Conservation (phyloP, 805 yeast genomes). For the Candida rishiriensis region DNA sequence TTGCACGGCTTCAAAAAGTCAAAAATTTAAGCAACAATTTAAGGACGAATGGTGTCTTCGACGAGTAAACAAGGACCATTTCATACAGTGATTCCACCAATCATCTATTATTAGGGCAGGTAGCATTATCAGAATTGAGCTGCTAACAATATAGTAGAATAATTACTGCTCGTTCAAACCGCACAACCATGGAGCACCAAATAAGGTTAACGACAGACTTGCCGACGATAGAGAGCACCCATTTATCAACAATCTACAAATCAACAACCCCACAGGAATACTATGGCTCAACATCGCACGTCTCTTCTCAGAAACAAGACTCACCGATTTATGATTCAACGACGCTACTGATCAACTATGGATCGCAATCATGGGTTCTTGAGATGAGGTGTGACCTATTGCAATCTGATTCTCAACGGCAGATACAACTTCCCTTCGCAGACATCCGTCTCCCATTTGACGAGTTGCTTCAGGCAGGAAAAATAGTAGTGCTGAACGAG, state of each 20-base stretch:
- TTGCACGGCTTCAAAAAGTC: too few species aligned
- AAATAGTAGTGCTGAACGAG: too few species aligned
- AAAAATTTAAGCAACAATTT: too few species aligned
- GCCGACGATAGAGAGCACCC: conserved; percentile 30
- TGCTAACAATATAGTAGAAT: too few species aligned
- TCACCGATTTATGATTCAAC: conserved; percentile 7
- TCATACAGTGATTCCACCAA: too few species aligned
- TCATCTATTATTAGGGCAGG: too few species aligned
- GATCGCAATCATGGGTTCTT: conserved; percentile 13
- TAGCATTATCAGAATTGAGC: not conserved
- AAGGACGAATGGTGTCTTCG: too few species aligned
- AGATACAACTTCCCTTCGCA: conserved; percentile 9
- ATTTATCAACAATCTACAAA: conserved; percentile 18
- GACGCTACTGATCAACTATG: conserved; percentile 13
- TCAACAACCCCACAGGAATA: conserved; percentile 23
- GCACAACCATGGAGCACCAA: not conserved
- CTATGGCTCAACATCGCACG: not conserved
- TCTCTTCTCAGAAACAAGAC: not conserved
- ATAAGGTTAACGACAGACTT: conserved; percentile 16
- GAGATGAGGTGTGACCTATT: conserved; percentile 7
- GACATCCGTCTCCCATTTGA: not conserved
- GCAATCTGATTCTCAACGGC: not conserved
- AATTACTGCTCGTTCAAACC: too few species aligned
- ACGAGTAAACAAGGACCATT: too few species aligned
- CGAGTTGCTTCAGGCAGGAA: not conserved